Evolutionary conservation across 306 rosid species (phyloP).

Genomic region (Begonia loranthoides): DNA sequence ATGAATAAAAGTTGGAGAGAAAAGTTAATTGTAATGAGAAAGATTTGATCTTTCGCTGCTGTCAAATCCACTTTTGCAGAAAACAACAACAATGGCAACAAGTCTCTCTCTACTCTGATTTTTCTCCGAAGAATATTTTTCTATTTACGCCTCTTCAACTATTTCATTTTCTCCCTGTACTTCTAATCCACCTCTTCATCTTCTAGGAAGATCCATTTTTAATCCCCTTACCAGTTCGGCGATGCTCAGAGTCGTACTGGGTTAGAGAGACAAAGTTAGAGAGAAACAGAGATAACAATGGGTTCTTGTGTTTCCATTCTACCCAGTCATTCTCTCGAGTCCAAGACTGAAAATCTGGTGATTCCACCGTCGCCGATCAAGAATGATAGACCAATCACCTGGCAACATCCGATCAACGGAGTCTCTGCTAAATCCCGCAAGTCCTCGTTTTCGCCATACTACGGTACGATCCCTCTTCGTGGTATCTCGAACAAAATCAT

Average conservation of each 20-base stretch:
- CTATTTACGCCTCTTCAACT: slow-evolving; percentile 34
- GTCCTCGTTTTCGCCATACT: slow-evolving; percentile 40
- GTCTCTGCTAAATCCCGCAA: slow-evolving; percentile 25
- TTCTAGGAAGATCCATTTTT: slow-evolving; percentile 14
- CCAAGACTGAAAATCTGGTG: slow-evolving; percentile 33
- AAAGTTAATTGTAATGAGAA: neutral
- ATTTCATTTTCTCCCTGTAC: neutral
- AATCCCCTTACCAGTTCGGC: slow-evolving; percentile 4
- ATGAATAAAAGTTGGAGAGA: too few species aligned
- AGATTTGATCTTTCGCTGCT: neutral
- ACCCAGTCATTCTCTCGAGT: slow-evolving; percentile 29
- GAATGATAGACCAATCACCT: slow-evolving; percentile 23
- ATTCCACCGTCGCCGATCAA: slow-evolving; percentile 60
- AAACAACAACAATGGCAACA: neutral
- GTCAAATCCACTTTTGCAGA: neutral
- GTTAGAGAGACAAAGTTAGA: neutral
- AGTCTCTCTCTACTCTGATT: slow-evolving; percentile 2
- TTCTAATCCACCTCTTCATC: slow-evolving; percentile 13
- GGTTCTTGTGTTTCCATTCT: slow-evolving; percentile 58
- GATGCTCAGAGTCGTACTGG: slow-evolving; percentile 13
- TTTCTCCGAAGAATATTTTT: slow-evolving; percentile 17
- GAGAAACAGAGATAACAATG: slow-evolving; percentile 23
- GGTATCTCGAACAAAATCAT: neutral
- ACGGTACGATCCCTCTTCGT: slow-evolving; percentile 19
- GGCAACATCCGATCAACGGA: slow-evolving; percentile 22